Evolutionary conservation across 106 monocot genomes (phyloP), one percentile per base, ranked within the genome.

Genomic region (Dendrobium officinale): DNA sequence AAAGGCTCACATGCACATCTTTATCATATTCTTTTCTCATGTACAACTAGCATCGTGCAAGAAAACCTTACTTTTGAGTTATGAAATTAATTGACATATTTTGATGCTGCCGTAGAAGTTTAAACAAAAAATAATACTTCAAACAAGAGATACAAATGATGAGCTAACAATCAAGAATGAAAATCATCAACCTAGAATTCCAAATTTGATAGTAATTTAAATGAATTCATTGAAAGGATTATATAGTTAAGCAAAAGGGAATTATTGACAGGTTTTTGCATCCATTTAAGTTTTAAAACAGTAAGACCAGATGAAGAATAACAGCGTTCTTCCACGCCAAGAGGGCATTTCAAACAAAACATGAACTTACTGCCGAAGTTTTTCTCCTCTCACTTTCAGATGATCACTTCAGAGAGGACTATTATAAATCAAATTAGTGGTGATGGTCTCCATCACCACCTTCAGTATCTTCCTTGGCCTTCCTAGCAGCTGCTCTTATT

Each of bases 401-500:
- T 61, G n/a, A 61, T 22, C n/a, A 15, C 15, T 70, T 33, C 70
- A 15, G 37, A 33, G 11, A 70, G 2, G 33, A 70, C 37, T 2
- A 37, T 37, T 3, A 37, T 37, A 37, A 37, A 37, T 37, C 37
- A 37, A 37, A 37, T 3, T 70, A 70, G 33, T 87, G 85, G 48
- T 90, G 83, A 67, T 49, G n/a, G 22, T 42, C 41, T 44, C 5
- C 80, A 33, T 13, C 61, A 22, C 61, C 61, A 22, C 61, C 86
- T 78, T 89, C 85, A 43, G 55, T 80, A 72, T 86, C 87, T 81
- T 79, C 96, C 82, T 91, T 91, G 40, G 86, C 89, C 80, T 85
- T 91, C 49, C 87, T 80, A 40, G 78, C 88, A 43, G 91, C 91
- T 41, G 90, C 96, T 83, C 96, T 91, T 73, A 93, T 81, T 79